These are phyloP conservation scores for Camellia japonica DNA, from an alignment of 148 eudicot genomes.

Conservation along the genomic window DNA sequence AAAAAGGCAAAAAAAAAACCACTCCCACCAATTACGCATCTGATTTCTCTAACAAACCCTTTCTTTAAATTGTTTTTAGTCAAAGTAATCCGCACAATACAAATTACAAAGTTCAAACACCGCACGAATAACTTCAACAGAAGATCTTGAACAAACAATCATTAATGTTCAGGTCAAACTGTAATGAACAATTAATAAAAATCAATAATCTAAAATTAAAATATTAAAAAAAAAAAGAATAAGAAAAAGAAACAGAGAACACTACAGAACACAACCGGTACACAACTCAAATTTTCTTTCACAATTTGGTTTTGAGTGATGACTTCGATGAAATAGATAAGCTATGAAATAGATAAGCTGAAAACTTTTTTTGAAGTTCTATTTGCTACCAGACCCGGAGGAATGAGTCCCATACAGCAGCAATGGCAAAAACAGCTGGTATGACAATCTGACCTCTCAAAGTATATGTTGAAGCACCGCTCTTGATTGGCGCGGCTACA, in stretches of 20 bases:
- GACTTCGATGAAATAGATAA: not conserved
- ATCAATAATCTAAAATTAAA: not conserved
- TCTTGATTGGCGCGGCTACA: conserved; percentile 38
- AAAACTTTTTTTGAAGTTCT: conserved; percentile 2
- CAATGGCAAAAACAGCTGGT: conserved; percentile 65
- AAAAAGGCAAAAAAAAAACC: not conserved
- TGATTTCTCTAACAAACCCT: not conserved
- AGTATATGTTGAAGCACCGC: conserved; percentile 24
- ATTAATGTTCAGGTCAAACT: conserved; percentile 7
- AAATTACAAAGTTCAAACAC: not conserved
- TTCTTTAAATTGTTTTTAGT: conserved; percentile 5
- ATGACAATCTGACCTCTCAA: conserved; percentile 40
- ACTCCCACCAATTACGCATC: not conserved
- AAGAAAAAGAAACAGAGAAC: not conserved
- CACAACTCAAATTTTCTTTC: conserved; percentile 11
- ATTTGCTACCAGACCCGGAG: conserved; percentile 37
- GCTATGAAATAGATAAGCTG: not conserved
- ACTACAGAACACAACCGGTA: not conserved
- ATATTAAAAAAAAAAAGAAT: not conserved
- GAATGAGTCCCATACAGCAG: conserved; percentile 68
- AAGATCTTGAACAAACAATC: not conserved
- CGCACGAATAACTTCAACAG: not conserved
- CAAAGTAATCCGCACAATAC: conserved; percentile 14
- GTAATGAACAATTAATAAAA: not conserved
- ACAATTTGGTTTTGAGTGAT: conserved; percentile 10